Evolutionary conservation across 1,284 basidiomycete genomes (phyloP), one percentile per base, ranked within the genome.

Genomic region (Ceratobasidium theobromae): DNA sequence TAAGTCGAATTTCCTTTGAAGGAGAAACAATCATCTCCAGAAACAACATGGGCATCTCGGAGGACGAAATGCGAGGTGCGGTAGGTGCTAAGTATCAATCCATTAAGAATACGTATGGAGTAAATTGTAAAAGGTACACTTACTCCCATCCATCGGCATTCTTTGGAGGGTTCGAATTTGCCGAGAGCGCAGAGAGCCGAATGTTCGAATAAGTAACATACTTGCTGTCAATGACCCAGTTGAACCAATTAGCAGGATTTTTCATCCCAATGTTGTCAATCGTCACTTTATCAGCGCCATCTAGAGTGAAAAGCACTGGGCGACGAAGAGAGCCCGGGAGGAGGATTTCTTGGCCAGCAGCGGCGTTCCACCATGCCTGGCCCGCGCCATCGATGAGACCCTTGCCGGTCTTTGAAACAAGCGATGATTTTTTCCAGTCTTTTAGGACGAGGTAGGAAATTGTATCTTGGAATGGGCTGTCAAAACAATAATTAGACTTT

Each of bases 1-100:
- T 66, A 51, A 5, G 62, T 65, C 25, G 52, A 53, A 21, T 65
- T 65, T 4, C 54, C 48, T 38, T 68, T 68, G 53, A 52, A 66
- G 4, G 62, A 30, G 46, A 68, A 51, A 35, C 67, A 68, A 51
- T 68, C 67, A 23, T 68, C 67, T 1, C 67, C 67, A 27, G 54
- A 60, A 28, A 66, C 53, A 21, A 68, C 49, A 25, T 52, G 49
- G 11, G 54, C 46, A 14, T 58, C 25, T 9, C 28, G 35, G 14
- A 67, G 51, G 38, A 65, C 23, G 9, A 68, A 65, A 28, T 66
- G 27, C 9, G 55, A 55, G 25, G 48, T 52, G 18, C 54, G 41
- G 33, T 60, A 58, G 40, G 64, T 65, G 41, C 55, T 60, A 57
- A 11, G 25, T 23, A 8, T 14, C 18, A 9, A 14, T 5, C 5